Percentiles rank a stretch among this genome's conserved stretches.
Evolutionary conservation across 2,329 filamentous ascomycete genomes (phyloP).

Genomic region (Aspergillus piperis): DNA sequence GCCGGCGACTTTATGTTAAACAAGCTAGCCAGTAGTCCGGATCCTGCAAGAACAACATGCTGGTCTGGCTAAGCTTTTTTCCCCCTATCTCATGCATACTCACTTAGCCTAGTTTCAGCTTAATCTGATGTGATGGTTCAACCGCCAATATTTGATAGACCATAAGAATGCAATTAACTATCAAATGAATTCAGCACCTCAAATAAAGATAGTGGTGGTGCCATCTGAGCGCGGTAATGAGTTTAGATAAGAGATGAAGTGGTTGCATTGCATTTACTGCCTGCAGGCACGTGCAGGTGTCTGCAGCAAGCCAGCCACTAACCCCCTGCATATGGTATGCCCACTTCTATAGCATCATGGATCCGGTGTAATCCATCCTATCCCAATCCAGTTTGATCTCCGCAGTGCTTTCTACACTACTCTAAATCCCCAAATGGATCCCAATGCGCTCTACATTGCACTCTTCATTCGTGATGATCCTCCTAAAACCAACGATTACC

Average conservation of each 20-base stretch:
- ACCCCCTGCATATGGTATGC: not conserved
- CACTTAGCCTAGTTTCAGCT: no score
- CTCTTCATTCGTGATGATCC: conserved; percentile 30
- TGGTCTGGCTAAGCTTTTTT: no score
- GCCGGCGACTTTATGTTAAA: not conserved
- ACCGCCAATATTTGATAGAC: no score
- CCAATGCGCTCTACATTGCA: conserved; percentile 26
- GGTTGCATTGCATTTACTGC: not conserved
- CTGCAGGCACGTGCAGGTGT: not conserved
- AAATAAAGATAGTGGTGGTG: not conserved
- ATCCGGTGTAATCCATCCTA: not conserved
- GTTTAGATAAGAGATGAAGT: not conserved
- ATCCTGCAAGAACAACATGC: no score
- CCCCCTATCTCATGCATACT: no score
- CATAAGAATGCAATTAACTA: no score
- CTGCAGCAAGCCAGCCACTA: not conserved
- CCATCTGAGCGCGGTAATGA: not conserved
- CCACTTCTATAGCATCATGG: not conserved
- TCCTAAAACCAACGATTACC: conserved; percentile 28
- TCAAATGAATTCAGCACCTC: not conserved
- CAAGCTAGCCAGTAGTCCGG: not conserved
- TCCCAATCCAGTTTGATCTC: not conserved
- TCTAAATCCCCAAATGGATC: not conserved
- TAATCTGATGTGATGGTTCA: no score
- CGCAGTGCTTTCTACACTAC: not conserved